A percentile compares a stretch with the other conserved stretches of the same genome.
phyloP scores from a whole-genome alignment of 805 yeast species.

The Wickerhamiella sergipiensis region DNA sequence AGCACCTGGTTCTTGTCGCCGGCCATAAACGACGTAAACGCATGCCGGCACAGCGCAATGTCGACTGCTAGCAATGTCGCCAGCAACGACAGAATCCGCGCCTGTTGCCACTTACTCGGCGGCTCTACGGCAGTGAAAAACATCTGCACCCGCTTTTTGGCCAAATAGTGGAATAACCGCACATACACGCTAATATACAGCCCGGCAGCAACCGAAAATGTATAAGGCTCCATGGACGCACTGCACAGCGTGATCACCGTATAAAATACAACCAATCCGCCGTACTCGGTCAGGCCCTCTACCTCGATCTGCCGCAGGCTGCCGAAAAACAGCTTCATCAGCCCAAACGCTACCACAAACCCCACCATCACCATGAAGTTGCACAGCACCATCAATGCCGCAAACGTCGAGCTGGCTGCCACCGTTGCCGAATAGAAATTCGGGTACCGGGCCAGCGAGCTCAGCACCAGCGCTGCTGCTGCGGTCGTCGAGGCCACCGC shows the following conservation, averaged over 20 bases:
- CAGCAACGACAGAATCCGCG: constrained; percentile 34
- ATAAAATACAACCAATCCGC: neutral
- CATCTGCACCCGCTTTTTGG: constrained; percentile 39
- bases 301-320: constrained; percentile 58
- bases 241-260: neutral
- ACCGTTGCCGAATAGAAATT: constrained; percentile 38
- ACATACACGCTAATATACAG: constrained; percentile 30
- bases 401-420: constrained; percentile 37
- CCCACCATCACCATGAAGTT: constrained; percentile 18
- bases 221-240: neutral
- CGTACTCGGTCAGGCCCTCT: constrained; percentile 34
- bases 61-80: constrained; percentile 37
- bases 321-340: constrained; percentile 54
- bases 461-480: constrained; percentile 22
- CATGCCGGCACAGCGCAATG: constrained; percentile 24
- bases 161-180: constrained; percentile 63
- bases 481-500: constrained; percentile 7
- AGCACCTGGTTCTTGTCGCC: neutral
- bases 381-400: constrained; percentile 31
- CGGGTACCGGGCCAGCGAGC: constrained; percentile 33
- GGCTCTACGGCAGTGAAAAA: constrained; percentile 32
- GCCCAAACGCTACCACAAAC: constrained; percentile 30
- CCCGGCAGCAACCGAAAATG: neutral
- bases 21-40: neutral
- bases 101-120: constrained; percentile 24